Percentiles rank a stretch among this genome's conserved stretches.
Evolutionary conservation across 331 rosid genomes (phyloP).

Genomic region (Prunus yedoensis): DNA sequence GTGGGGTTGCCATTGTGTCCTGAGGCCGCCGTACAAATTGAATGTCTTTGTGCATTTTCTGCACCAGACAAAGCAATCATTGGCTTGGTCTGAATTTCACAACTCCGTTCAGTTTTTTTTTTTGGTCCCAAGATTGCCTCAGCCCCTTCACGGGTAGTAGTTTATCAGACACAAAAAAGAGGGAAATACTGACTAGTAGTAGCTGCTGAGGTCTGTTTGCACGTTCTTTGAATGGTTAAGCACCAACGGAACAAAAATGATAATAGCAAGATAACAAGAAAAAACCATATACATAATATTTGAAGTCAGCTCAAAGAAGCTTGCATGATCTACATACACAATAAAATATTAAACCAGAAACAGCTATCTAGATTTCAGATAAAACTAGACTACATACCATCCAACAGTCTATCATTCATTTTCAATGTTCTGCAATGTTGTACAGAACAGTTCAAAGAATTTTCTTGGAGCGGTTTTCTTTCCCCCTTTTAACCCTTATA

Average conservation of each 20-base stretch:
- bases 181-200: no score
- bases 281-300: slow-evolving; percentile 20
- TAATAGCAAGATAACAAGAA: not conserved
- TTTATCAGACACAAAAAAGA: no score
- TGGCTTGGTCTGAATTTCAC: not conserved
- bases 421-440: not conserved
- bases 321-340: slow-evolving; percentile 1
- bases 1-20: not conserved
- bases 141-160: not conserved
- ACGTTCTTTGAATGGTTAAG: no score
- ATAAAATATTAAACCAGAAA: slow-evolving; percentile 3
- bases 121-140: not conserved
- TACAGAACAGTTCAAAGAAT: not conserved
- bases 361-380: not conserved
- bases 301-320: slow-evolving; percentile 4
- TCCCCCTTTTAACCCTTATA: not conserved
- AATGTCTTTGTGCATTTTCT: not conserved
- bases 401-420: slow-evolving; percentile 1
- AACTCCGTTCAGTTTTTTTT: not conserved
- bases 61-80: slow-evolving; percentile 1
- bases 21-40: not conserved
- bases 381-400: not conserved
- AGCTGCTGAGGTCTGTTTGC: no score
- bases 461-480: not conserved
- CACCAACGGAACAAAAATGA: not conserved